Conservation (phyloP, 805 yeast species). For the Yarrowia sp. region DNA sequence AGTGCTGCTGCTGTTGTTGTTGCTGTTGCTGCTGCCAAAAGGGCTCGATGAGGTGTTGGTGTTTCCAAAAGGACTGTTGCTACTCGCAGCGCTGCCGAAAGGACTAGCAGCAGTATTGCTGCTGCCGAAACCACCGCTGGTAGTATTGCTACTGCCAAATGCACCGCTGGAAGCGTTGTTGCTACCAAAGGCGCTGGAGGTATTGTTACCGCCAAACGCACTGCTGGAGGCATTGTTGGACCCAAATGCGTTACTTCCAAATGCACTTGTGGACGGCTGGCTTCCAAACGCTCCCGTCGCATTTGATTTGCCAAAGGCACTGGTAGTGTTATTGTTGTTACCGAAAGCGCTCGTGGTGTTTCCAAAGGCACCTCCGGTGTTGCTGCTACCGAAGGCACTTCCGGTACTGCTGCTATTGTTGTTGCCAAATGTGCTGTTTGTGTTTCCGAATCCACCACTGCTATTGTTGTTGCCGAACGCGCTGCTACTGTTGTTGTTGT, state of each 20-base stretch:
- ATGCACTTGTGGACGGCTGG: neutral
- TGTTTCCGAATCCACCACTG: neutral
- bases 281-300: conserved; percentile 33
- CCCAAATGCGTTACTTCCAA: conserved; percentile 20
- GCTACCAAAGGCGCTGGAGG: neutral
- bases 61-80: too few species aligned
- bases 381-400: neutral
- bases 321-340: too few species aligned
- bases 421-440: conserved; percentile 20
- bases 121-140: neutral
- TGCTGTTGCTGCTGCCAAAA: neutral
- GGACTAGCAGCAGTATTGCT: neutral
- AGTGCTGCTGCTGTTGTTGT: neutral
- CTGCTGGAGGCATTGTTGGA: conserved; percentile 6
- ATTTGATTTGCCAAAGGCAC: conserved; percentile 3
- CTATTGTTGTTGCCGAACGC: conserved; percentile 10
- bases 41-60: neutral
- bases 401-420: neutral
- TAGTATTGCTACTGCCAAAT: neutral
- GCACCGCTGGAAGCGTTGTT: neutral
- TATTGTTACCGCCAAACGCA: neutral
- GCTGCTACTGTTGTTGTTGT: neutral
- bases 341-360: neutral
- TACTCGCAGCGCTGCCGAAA: too few species aligned
- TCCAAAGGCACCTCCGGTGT: neutral